Evolutionary conservation across 2,329 filamentous ascomycete genomes (phyloP), one percentile per base, ranked within the genome.

Genomic region (Ophiocordyceps camponoti-saundersi): DNA sequence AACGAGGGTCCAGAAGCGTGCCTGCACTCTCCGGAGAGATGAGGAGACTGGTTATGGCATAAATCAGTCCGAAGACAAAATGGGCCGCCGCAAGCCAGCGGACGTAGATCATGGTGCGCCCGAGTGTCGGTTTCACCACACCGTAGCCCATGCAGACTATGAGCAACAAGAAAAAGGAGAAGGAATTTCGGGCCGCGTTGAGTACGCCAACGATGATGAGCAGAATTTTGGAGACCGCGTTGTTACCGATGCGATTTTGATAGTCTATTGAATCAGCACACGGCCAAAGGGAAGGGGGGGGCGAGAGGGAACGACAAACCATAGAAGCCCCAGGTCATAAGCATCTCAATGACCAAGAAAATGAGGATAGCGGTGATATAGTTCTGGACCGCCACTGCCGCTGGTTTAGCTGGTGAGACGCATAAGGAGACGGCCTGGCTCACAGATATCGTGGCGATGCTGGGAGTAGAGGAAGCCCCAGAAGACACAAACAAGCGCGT

Each of bases 121-220:
- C 92, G 5, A 98, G 75, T 2, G 83, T 87, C 2, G 82, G 85
- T 67, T 96, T 96, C 53, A 98, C 93, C 22, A 98, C 93, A 55
- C 92, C 92, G 57, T 98, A 98, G 30, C 92, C 92, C 92, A 98
- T 98, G 64, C 92, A 98, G 30, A 98, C 92, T 54, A 98, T 96
- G 46, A 98, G 79, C 10, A 98, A 75, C 45, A 98, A 71, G 71
- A 98, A 98, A 71, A 98, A 98, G 0, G 90, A 95, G 62, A 98
- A 96, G 0, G 90, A 95, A 65, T 96, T 98, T 52, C 92, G 78
- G 48, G 82, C 89, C 6, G 92, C 92, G 60, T 95, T 96, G 42
- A 98, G 73, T 22, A 96, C 73, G 36, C 88, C 88, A n/a, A 95
- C 90, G 22, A 95, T 68, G 18, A 95, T 79, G 66, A 98, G 83